Evolutionary conservation across 2,329 filamentous ascomycete genomes (phyloP), one percentile per base, ranked within the genome.

Genomic region (Aspergillus flavus): DNA sequence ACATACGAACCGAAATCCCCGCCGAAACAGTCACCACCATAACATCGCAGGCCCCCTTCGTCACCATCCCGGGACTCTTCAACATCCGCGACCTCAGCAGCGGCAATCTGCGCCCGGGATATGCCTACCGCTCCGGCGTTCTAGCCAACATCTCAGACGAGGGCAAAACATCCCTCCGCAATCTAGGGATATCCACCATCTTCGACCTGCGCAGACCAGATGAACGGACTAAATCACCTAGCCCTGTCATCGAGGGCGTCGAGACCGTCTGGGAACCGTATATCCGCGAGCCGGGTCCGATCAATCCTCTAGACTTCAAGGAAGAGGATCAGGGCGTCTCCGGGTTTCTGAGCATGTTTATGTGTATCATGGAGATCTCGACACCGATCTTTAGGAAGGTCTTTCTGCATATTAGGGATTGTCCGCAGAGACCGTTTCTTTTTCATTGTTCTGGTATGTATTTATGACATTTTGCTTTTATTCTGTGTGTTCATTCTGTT

Each of bases 111-210:
- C 83, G 84, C 30, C 79, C 79, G 26, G 81, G 83, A 26, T 71
- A 88, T 34, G 78, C 91, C 63, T 94, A 87, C 78, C 88, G 91
- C 62, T 88, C 87, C 55, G 91, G 88, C 2, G 90, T 91, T 68
- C 87, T 89, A 28, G 86, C 85, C 21, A 79, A 79, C 61, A 79
- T 90, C 45, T 85, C 85, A 0, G 74, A 81, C 21, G 78, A 82
- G 30, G 89, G 89, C 10, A 79, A 86, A 16, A 66, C 75, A 2
- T 81, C 80, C 48, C 80, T 92, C 55, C 61, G 79, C 39, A 68
- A 75, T 6, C 79, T 92, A 59, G 84, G 86, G 16, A 86, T 94
- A 66, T 84, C 81, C 19, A 82, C 84, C 64, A 84, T 92, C 55
- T 93, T 88, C 73, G 91, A 93, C 77, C 80, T 93, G 12, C 85